A percentile compares a stretch with the other conserved stretches of the same genome.
Evolutionary conservation across 148 eudicot species (phyloP).

Genomic region (Linanthus parryae): DNA sequence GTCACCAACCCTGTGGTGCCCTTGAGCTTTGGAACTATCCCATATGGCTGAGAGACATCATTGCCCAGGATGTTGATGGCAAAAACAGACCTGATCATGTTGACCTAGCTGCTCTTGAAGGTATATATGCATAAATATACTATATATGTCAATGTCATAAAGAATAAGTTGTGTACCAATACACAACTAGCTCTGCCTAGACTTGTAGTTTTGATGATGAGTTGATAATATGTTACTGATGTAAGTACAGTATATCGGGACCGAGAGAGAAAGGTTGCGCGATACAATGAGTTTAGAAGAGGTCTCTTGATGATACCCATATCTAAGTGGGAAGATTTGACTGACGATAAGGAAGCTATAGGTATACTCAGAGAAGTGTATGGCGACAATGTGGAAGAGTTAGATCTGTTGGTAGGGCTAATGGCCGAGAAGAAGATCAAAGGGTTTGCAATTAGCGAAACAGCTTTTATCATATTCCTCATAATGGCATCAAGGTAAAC

Average conservation of each 20-base stretch:
- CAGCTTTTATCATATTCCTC: conserved; percentile 36
- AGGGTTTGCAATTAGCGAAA: conserved; percentile 42
- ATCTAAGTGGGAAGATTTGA: conserved; percentile 43
- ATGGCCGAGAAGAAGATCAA: conserved; percentile 38
- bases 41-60: conserved; percentile 23
- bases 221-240: too few relatives aligned
- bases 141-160: too few relatives aligned
- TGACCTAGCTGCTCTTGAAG: conserved; percentile 40
- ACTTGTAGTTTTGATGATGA: too few relatives aligned
- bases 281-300: conserved; percentile 38
- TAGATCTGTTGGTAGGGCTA: conserved; percentile 38
- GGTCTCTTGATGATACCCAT: conserved; percentile 27
- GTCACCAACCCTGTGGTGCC: conserved; percentile 40
- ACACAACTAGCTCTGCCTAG: too few relatives aligned
- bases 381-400: conserved; percentile 29
- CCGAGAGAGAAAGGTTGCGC: conserved; percentile 33
- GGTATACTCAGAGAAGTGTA: conserved; percentile 28
- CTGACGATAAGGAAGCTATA: conserved; percentile 30
- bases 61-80: conserved; percentile 30
- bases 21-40: conserved; percentile 47
- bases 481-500: conserved; percentile 39
- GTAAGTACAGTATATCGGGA: conserved; percentile 35
- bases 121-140: conserved; percentile 12
- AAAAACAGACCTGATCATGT: conserved; percentile 25
- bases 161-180: too few relatives aligned